Evolutionary conservation across 768 basidiomycete species (phyloP).

Genomic region (Xerocomus potaroensis): DNA sequence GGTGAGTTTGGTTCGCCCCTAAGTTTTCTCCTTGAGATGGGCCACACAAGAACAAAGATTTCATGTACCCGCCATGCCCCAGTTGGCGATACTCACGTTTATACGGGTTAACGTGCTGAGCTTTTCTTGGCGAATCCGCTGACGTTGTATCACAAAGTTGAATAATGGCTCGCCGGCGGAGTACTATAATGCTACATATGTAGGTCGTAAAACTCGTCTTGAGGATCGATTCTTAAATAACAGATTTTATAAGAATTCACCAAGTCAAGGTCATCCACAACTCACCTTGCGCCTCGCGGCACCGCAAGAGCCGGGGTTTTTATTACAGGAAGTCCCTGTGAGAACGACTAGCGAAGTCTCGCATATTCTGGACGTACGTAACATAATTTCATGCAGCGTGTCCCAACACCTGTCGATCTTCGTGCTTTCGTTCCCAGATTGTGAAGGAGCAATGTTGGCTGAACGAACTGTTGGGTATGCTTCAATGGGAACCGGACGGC

Average conservation of each 20-base stretch:
- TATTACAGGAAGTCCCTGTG: slow-evolving; percentile 68
- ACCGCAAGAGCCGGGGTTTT: slow-evolving; percentile 74
- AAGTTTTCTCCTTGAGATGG: not conserved
- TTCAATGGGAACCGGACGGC: slow-evolving; percentile 57
- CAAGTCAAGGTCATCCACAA: slow-evolving; percentile 63
- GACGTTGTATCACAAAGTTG: slow-evolving; percentile 39
- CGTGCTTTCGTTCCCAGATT: slow-evolving; percentile 26
- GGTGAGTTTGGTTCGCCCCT: slow-evolving; percentile 18
- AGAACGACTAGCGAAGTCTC: slow-evolving; percentile 69
- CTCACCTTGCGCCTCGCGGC: slow-evolving; percentile 60
- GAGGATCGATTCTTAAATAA: not conserved
- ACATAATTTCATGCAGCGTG: not conserved
- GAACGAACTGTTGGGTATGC: slow-evolving; percentile 62
- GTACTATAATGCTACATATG: slow-evolving; percentile 65
- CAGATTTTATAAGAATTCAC: slow-evolving; percentile 49
- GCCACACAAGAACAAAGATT: not conserved
- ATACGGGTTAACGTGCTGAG: too few relatives aligned
- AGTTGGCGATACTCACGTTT: not conserved
- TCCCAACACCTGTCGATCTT: not conserved
- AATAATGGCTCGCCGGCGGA: slow-evolving; percentile 52
- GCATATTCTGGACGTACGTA: slow-evolving; percentile 66
- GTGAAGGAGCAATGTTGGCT: slow-evolving; percentile 84
- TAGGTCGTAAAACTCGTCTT: slow-evolving; percentile 32
- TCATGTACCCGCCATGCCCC: not conserved
- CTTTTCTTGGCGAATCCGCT: slow-evolving; percentile 5